These are phyloP conservation scores for Lagenidium giganteum DNA, from an alignment of 352 stramenopile species.

Conservation along the genomic window DNA sequence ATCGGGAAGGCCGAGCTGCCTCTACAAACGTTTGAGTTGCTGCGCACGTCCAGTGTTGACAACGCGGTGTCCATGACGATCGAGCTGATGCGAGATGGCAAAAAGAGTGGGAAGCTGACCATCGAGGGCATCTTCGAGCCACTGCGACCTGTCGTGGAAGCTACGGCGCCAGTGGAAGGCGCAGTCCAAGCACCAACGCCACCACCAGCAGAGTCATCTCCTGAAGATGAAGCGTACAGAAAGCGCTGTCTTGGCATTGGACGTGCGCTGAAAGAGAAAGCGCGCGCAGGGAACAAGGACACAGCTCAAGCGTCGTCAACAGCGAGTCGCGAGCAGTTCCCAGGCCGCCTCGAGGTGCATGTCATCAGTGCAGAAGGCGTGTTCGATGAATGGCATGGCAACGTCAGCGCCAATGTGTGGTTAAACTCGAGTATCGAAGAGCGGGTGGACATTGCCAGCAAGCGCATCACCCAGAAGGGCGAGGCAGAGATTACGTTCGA, in stretches of 20 bases:
- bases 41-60: too few relatives aligned
- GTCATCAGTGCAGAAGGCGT: slow-evolving; percentile 16
- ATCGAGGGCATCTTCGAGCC: slow-evolving; percentile 44
- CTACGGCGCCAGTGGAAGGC: slow-evolving; percentile 6
- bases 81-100: slow-evolving; percentile 11
- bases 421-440: slow-evolving; percentile 28
- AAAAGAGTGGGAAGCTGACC: slow-evolving; percentile 26
- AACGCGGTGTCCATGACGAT: too few relatives aligned
- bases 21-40: slow-evolving; percentile 25
- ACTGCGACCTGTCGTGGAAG: slow-evolving; percentile 10
- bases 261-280: slow-evolving; percentile 9
- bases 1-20: slow-evolving; percentile 39
- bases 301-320: slow-evolving; percentile 15
- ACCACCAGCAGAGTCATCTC: too few relatives aligned
- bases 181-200: not conserved
- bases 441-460: slow-evolving; percentile 25
- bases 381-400: slow-evolving; percentile 4
- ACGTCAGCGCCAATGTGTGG: slow-evolving; percentile 29
- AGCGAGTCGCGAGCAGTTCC: not conserved
- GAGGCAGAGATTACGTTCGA: slow-evolving; percentile 24
- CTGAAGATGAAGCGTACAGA: slow-evolving; percentile 9
- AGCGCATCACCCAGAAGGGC: not conserved
- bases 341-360: slow-evolving; percentile 37
- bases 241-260: slow-evolving; percentile 9
- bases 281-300: too few relatives aligned